Base-by-base conservation (phyloP, 176 grass and related monocot genomes). In the Eleusine indica region DNA sequence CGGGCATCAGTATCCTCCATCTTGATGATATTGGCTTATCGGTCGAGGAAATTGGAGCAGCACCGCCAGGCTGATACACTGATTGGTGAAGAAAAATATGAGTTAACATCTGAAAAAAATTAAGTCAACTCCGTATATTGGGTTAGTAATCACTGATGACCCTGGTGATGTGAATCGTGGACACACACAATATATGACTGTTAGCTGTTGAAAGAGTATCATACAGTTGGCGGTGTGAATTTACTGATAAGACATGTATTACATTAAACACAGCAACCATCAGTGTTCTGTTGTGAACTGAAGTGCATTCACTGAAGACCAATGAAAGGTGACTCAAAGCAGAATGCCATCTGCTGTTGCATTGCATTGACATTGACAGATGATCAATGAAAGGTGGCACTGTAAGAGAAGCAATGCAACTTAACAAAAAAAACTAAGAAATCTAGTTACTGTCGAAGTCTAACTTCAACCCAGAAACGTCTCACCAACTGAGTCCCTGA, bases 1-100 rank as follows among this genome's bases (percentile, higher is more conserved):
- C 93, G 25, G 96, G 96, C 93, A 99, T 83, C 82, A 99, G 56
- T 87, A 99, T 92, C 78, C 82, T 94, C 84, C 96, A 94, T 37
- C 96, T 90, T 39, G 83, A 56, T 43, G 93, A 96, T 80, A 99
- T 92, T 37, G 96, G 91, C 70, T 99, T 94, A 53, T 94, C 89
- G 1, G 91, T 99, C 1, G 93, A 96, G 15, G 96, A 99, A 81
- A 99, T 94, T 37, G 96, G 96, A 89, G 91, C 73, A 69, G 81
- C 91, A 14, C 74, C 86, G 1, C 44, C 89, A 2, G 93, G 93
- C 87, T 99, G 96, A 77, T 99, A 99, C 32, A 94, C 96, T 96
- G 85, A 69, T 86, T 30, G 12, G 40, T 71, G 43, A 9, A 44
- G 57, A 40, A 78, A n/a, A 64, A 14, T 9, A 82, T 71, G 19